Percentiles rank a stretch among this genome's conserved stretches.
phyloP scores from a whole-genome alignment of 2,329 filamentous ascomycete species.

The Myrmaecium sp. region DNA sequence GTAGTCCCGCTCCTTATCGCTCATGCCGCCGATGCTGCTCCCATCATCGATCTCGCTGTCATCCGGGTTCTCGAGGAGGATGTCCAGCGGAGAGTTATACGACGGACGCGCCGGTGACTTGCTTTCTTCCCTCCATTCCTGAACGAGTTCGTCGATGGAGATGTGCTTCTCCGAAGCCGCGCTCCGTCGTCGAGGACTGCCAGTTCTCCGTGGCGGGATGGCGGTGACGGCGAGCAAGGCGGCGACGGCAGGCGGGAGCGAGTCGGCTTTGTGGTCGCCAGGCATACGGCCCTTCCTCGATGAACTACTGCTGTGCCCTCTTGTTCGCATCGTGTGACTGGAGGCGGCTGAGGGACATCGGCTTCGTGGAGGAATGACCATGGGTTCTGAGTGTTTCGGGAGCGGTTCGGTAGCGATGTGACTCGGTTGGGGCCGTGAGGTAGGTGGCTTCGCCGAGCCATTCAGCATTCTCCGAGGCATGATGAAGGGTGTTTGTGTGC shows the following conservation, averaged over 20 bases:
- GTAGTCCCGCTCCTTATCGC: constrained; percentile 20
- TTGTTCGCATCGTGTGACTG: constrained; percentile 14
- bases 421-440: constrained; percentile 4
- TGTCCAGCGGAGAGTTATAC: constrained; percentile 32
- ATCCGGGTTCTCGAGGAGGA: constrained; percentile 38
- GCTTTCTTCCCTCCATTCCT: constrained; percentile 35
- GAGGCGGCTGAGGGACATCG: constrained; percentile 13
- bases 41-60: constrained; percentile 22
- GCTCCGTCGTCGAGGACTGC: constrained; percentile 18
- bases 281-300: constrained; percentile 11
- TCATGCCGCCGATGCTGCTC: constrained; percentile 21
- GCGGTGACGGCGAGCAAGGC: constrained; percentile 41
- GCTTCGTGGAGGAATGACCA: constrained; percentile 23
- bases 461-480: too few species aligned
- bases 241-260: constrained; percentile 37
- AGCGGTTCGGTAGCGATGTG: constrained; percentile 9
- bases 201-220: constrained; percentile 31
- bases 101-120: constrained; percentile 19
- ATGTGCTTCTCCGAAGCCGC: constrained; percentile 24
- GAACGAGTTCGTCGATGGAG: constrained; percentile 41
- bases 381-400: constrained; percentile 22
- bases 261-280: constrained; percentile 23
- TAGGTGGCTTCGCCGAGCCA: too few species aligned
- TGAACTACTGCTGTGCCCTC: constrained; percentile 16
- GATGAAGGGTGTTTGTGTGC: too few species aligned